These are phyloP conservation scores for Aquilaria agallochum DNA, from an alignment of 441 rosid genomes.

Conservation along the genomic window DNA sequence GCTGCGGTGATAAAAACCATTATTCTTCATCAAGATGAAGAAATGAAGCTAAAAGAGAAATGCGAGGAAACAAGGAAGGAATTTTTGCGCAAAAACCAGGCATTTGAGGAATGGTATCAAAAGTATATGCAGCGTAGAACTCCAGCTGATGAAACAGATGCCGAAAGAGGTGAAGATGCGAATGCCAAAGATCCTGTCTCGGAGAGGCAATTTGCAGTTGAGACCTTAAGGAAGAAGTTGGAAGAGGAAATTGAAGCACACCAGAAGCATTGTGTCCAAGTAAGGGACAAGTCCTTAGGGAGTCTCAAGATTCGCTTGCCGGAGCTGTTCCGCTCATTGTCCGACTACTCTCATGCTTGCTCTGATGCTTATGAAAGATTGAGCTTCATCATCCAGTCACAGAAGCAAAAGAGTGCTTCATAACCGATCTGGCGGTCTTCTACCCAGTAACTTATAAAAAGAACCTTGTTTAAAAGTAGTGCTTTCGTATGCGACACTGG, in stretches of 20 bases:
- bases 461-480: slow-evolving; percentile 9
- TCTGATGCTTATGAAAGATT: slow-evolving; percentile 58
- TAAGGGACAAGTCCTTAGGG: slow-evolving; percentile 83
- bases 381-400: slow-evolving; percentile 35
- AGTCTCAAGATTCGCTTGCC: slow-evolving; percentile 76
- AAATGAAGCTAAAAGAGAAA: slow-evolving; percentile 55
- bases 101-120: slow-evolving; percentile 58
- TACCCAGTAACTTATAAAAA: slow-evolving; percentile 15
- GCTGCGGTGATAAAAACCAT: slow-evolving; percentile 47
- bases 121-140: slow-evolving; percentile 37
- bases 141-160: slow-evolving; percentile 28
- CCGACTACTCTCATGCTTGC: slow-evolving; percentile 69
- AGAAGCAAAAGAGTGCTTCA: slow-evolving; percentile 24
- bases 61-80: slow-evolving; percentile 55
- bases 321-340: slow-evolving; percentile 75
- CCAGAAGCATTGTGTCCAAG: slow-evolving; percentile 74
- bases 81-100: slow-evolving; percentile 44
- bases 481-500: slow-evolving; percentile 1
- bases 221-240: slow-evolving; percentile 65
- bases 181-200: slow-evolving; percentile 52
- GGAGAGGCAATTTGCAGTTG: slow-evolving; percentile 68
- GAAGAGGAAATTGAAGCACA: slow-evolving; percentile 71
- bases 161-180: slow-evolving; percentile 41
- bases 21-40: slow-evolving; percentile 53
- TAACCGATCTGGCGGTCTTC: slow-evolving; percentile 3